Evolutionary conservation across 1,139 yeast genomes (phyloP).

Genomic region (Martiniozyma asiatica): DNA sequence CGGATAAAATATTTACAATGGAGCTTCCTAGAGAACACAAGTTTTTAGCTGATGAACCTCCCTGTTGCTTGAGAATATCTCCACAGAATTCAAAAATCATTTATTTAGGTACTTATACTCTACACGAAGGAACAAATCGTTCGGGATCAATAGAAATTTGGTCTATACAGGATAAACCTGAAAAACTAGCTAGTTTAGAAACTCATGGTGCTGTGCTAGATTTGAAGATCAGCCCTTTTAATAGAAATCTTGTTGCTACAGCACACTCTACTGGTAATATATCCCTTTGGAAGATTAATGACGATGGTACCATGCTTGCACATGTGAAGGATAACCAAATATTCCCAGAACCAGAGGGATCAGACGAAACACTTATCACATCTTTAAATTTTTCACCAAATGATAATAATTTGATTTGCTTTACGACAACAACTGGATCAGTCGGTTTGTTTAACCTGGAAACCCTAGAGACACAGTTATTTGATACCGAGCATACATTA

Average conservation of each 20-base stretch:
- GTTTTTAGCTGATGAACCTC: constrained; percentile 50
- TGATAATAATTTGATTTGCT: constrained; percentile 25
- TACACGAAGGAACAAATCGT: constrained; percentile 49
- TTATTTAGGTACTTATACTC: constrained; percentile 68
- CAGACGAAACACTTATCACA: constrained; percentile 37
- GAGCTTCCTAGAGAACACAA: constrained; percentile 1
- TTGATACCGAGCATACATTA: constrained; percentile 35
- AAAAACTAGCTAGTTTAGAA: constrained; percentile 9
- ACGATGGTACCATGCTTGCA: constrained; percentile 13
- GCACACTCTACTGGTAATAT: constrained; percentile 78
- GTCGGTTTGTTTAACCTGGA: constrained; percentile 26
- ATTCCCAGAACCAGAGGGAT: constrained; percentile 26
- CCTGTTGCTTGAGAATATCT: constrained; percentile 62
- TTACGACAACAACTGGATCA: constrained; percentile 53
- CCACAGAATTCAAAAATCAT: constrained; percentile 36
- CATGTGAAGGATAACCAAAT: constrained; percentile 25
- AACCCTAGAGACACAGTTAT: constrained; percentile 1
- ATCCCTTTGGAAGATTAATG: constrained; percentile 40
- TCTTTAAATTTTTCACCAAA: constrained; percentile 51
- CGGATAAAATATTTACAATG: too few species aligned
- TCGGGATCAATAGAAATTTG: constrained; percentile 68
- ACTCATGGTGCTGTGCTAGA: constrained; percentile 67
- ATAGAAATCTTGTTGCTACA: constrained; percentile 38
- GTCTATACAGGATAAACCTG: constrained; percentile 20
- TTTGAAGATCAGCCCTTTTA: constrained; percentile 46